Percentiles rank a stretch among this genome's conserved stretches.
Conservation (phyloP, 768 basidiomycete species). For the Termitomyces sp. region DNA sequence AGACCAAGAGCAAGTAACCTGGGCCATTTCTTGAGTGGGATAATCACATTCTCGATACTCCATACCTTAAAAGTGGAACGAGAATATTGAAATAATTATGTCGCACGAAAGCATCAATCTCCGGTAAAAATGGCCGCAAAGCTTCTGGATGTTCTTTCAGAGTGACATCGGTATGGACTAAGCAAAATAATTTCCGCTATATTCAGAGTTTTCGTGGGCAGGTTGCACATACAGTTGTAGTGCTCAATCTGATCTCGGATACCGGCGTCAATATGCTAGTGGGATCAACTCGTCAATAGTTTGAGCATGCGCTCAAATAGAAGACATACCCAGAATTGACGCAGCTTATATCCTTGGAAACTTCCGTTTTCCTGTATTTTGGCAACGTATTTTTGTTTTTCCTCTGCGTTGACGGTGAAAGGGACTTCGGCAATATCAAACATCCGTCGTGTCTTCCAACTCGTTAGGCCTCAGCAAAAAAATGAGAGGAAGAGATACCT, state of each 20-base stretch:
- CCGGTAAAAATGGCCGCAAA: slow-evolving; percentile 29
- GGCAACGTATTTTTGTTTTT: slow-evolving; percentile 30
- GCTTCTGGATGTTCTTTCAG: slow-evolving; percentile 28
- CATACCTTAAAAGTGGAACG: slow-evolving; percentile 37
- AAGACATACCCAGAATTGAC: slow-evolving; percentile 10
- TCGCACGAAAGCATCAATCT: slow-evolving; percentile 27
- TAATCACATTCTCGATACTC: slow-evolving; percentile 16
- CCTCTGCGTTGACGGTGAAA: slow-evolving; percentile 30
- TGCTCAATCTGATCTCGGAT: slow-evolving; percentile 61
- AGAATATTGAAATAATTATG: slow-evolving; percentile 32
- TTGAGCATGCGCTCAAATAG: background rate
- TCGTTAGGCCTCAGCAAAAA: background rate
- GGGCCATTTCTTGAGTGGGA: background rate
- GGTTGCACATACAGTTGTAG: slow-evolving; percentile 44
- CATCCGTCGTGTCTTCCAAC: slow-evolving; percentile 30
- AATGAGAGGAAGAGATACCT: slow-evolving; percentile 19
- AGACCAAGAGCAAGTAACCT: slow-evolving; percentile 34
- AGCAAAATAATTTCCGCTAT: background rate
- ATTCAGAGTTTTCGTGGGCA: background rate
- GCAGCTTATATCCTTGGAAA: slow-evolving; percentile 30
- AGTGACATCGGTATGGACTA: slow-evolving; percentile 28
- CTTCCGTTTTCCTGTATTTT: slow-evolving; percentile 30
- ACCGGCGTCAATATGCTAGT: slow-evolving; percentile 55
- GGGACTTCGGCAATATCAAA: slow-evolving; percentile 38
- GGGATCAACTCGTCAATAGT: background rate